Evolutionary conservation across 495 filamentous ascomycete species (phyloP), one percentile per base, ranked within the genome.

Genomic region (Parathielavia appendiculata): DNA sequence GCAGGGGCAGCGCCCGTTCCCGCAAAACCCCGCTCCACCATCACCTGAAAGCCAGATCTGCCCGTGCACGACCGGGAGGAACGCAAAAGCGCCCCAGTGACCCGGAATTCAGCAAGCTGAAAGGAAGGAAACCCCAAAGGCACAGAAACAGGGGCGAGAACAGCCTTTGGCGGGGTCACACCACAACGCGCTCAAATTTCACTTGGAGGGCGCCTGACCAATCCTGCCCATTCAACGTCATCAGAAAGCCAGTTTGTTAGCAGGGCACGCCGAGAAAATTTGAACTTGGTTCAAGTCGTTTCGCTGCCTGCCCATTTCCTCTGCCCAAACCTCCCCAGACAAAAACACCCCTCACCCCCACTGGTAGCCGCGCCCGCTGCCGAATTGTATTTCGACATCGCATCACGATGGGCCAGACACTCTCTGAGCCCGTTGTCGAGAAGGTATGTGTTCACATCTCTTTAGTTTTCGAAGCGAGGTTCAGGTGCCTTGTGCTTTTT

Each of bases 351-450:
- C 54, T 58, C 54, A 58, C 46, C 50, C 52, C 54, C 46, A 56
- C 61, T 51, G 64, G 66, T 67, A 64, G 69, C 63, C 61, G 62
- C 56, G 46, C n/a, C 35, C 52, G 61, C 63, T 66, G 58, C 60
- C 62, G 45, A 63, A 54, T 58, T 43, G 49, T 57, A 58, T 51
- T 56, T 52, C 52, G 51, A 58, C 35, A 56, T 47, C 51, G 26
- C 61, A 46, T 68, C 69, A 73, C 67, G 70, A 98, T 98, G 93
- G 93, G 93, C 84, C 93, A 98, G 83, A 98, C 93, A 73, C 86
- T 98, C 70, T 97, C 93, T 71, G 95, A 98, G 81, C 93, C 93
- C 51, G 92, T 97, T 66, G 87, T 95, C 63, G 93, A 97, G 68
- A 98, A 98, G 91, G 93, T 98, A 80, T 69, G 86, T 76, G 58